These are phyloP conservation scores for Lodderomyces pseudojiufengensis DNA, from an alignment of 1,139 yeast species.

Conservation along the genomic window DNA sequence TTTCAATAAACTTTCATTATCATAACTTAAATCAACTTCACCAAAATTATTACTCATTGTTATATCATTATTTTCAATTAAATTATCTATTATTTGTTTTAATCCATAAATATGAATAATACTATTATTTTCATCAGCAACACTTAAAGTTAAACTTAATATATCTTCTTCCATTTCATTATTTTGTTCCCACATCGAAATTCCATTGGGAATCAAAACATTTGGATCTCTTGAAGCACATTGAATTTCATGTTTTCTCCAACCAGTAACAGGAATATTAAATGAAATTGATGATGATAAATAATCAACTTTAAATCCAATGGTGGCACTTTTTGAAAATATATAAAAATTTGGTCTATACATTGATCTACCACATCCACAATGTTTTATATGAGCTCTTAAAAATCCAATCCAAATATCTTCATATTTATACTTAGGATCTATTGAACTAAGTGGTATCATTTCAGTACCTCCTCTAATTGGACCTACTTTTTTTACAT, in stretches of 20 bases:
- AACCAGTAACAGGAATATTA: constrained; percentile 29
- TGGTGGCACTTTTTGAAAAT: constrained; percentile 18
- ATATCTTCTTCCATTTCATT: constrained; percentile 22
- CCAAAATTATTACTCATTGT: constrained; percentile 1
- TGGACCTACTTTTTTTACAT: constrained; percentile 25
- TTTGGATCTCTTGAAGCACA: constrained; percentile 26
- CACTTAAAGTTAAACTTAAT: constrained; percentile 31
- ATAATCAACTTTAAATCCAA: constrained; percentile 24
- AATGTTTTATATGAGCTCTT: constrained; percentile 31
- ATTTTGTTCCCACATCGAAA: constrained; percentile 26
- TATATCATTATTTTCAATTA: constrained; percentile 1
- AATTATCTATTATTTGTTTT: constrained; percentile 4
- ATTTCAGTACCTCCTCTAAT: constrained; percentile 40
- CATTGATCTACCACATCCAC: constrained; percentile 37
- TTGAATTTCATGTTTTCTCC: constrained; percentile 24
- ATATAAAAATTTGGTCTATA: constrained; percentile 36
- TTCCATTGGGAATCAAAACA: constrained; percentile 37
- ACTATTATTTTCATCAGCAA: constrained; percentile 34
- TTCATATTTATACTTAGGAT: neutral
- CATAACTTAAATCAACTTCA: neutral
- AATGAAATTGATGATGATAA: constrained; percentile 36
- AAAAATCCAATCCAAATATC: constrained; percentile 38
- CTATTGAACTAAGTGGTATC: constrained; percentile 15
- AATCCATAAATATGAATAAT: constrained; percentile 19
- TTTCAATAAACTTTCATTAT: constrained; percentile 6